Conservation (phyloP, 371 early-diverging fungal genomes). For the Saksenaea vasiformis region DNA sequence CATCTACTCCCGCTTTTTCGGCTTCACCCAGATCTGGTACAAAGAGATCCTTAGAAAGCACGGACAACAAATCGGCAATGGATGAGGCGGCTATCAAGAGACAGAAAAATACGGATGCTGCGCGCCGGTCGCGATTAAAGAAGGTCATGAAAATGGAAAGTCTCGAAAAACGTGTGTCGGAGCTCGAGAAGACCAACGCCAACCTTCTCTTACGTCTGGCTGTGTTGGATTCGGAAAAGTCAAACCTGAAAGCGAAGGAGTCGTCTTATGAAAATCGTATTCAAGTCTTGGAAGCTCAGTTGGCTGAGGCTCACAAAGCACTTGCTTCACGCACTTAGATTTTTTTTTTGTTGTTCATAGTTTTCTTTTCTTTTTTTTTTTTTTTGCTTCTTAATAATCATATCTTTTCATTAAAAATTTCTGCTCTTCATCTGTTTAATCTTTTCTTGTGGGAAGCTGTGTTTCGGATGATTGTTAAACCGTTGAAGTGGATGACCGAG, state of each 20-base stretch:
- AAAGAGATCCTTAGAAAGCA: constrained; percentile 17
- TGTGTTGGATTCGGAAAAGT: constrained; percentile 71
- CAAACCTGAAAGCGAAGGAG: constrained; percentile 59
- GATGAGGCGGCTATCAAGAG: constrained; percentile 59
- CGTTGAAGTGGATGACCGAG: not conserved
- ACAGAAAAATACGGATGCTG: constrained; percentile 88
- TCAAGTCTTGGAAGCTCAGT: constrained; percentile 62
- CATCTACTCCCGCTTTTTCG: constrained; percentile 25
- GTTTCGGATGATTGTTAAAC: not conserved
- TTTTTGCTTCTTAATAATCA: constrained; percentile 6
- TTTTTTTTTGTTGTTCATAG: constrained; percentile 10
- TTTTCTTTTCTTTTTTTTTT: constrained; percentile 5
- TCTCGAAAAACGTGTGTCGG: constrained; percentile 72
- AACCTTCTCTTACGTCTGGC: constrained; percentile 64
- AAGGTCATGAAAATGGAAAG: constrained; percentile 80
- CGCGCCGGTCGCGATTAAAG: constrained; percentile 86
- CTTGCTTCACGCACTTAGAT: constrained; percentile 20
- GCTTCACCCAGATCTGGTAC: constrained; percentile 4
- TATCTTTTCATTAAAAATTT: not conserved
- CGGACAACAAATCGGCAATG: constrained; percentile 9
- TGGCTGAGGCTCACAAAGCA: constrained; percentile 65
- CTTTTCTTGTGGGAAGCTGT: not conserved
- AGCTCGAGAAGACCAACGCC: constrained; percentile 75
- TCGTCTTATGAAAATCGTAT: constrained; percentile 65
- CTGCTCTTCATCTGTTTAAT: not conserved